phyloP scores from a whole-genome alignment of 495 filamentous ascomycete genomes.

The Podospora anserina region DNA sequence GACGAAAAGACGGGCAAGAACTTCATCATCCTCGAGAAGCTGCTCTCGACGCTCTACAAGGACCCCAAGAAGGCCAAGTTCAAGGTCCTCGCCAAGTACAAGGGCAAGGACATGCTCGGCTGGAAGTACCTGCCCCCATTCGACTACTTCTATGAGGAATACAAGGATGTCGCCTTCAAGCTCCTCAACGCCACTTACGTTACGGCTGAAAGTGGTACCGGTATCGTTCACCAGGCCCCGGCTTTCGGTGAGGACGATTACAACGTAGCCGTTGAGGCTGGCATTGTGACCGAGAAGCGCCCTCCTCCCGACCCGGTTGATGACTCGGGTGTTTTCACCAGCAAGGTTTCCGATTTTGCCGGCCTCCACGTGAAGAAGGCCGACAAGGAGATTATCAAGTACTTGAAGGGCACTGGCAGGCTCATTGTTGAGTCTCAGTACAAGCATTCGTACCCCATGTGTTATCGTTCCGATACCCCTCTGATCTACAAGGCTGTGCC shows the following conservation, averaged over 20 bases:
- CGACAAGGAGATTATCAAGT: slow-evolving; percentile 91
- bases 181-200: slow-evolving; percentile 88
- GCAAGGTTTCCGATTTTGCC: slow-evolving; percentile 75
- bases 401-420: slow-evolving; percentile 76
- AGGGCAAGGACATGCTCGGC: slow-evolving; percentile 82
- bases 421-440: slow-evolving; percentile 86
- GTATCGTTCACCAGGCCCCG: slow-evolving; percentile 92
- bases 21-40: slow-evolving; percentile 82
- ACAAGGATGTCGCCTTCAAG: slow-evolving; percentile 91
- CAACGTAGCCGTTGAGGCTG: slow-evolving; percentile 70
- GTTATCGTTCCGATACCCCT: slow-evolving; percentile 92
- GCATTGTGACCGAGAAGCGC: slow-evolving; percentile 73
- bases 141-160: slow-evolving; percentile 89
- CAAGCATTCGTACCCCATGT: slow-evolving; percentile 93
- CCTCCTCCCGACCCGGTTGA: slow-evolving; percentile 88
- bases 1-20: slow-evolving; percentile 79
- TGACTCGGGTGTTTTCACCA: slow-evolving; percentile 75
- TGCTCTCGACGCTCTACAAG: slow-evolving; percentile 86
- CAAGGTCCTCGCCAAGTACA: slow-evolving; percentile 77
- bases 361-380: slow-evolving; percentile 93
- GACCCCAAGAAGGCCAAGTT: slow-evolving; percentile 97
- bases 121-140: slow-evolving; percentile 93
- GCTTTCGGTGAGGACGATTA: slow-evolving; percentile 98
- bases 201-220: slow-evolving; percentile 87
- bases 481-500: slow-evolving; percentile 93